Evolutionary conservation across 2,329 filamentous ascomycete species (phyloP), one percentile per base, ranked within the genome.

Genomic region (Bimuria novae-zelandiae): DNA sequence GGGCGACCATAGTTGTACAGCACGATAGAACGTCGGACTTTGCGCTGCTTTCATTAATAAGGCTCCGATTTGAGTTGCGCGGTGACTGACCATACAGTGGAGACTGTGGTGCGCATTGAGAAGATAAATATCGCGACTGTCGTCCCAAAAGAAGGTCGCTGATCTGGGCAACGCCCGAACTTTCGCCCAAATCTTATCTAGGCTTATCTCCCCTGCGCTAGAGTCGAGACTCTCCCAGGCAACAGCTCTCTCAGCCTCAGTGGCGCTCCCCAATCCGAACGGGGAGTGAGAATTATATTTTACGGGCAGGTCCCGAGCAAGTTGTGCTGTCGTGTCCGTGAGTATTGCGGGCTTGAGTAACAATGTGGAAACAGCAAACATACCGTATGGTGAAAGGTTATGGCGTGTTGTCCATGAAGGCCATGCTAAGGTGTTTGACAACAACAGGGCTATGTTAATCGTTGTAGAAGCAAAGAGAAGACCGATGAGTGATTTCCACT

Each of bases 361-460:
- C 19, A 43, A 43, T 10, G 8, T 25, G 5, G 11, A 11, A 12
- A 40, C 10, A 40, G 5, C 7, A 40, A 40, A 6, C 40, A 30
- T 43, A 43, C 40, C 40, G 23, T 43, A 43, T 43, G 12, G 40
- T 16, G n/a, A 27, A 22, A 43, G 40, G n/a, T n/a, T n/a, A n/a
- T n/a, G n/a, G n/a, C n/a, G n/a, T n/a, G n/a, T n/a, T n/a, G n/a
- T n/a, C n/a, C n/a, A n/a, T n/a, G n/a, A n/a, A n/a, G n/a, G n/a
- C n/a, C n/a, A n/a, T n/a, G n/a, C n/a, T n/a, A n/a, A n/a, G n/a
- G n/a, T n/a, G n/a, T n/a, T n/a, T n/a, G n/a, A n/a, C n/a, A n/a
- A n/a, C n/a, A n/a, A n/a, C n/a, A n/a, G n/a, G n/a, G n/a, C n/a
- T n/a, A n/a, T n/a, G n/a, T n/a, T n/a, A n/a, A n/a, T n/a, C n/a